These are phyloP conservation scores for Pleurotus tuoliensis DNA, from an alignment of 768 basidiomycete species.

Conservation along the genomic window DNA sequence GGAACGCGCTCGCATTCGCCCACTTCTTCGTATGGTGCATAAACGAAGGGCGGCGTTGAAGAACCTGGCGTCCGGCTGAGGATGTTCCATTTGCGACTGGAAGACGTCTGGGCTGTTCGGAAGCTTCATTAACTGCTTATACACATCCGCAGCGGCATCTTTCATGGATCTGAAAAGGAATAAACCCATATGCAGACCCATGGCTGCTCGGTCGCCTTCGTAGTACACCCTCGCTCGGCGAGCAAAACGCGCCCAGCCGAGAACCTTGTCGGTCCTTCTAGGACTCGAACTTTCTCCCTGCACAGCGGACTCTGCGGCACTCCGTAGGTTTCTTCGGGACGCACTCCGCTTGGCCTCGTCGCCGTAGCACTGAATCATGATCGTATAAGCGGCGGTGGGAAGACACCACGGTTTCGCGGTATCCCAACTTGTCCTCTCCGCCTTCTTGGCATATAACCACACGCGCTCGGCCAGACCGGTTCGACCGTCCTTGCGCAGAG, in stretches of 20 bases:
- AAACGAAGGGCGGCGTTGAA: slow-evolving; percentile 60
- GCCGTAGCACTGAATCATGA: slow-evolving; percentile 63
- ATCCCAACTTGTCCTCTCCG: slow-evolving; percentile 53
- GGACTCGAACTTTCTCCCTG: slow-evolving; percentile 4
- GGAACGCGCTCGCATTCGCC: slow-evolving; percentile 15
- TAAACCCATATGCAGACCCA: slow-evolving; percentile 10
- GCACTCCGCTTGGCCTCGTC: slow-evolving; percentile 30
- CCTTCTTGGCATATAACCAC: slow-evolving; percentile 58
- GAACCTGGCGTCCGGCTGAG: slow-evolving; percentile 58
- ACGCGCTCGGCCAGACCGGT: slow-evolving; percentile 58
- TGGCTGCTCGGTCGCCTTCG: not conserved
- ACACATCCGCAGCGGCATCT: slow-evolving; percentile 12
- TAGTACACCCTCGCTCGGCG: not conserved
- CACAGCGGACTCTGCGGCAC: slow-evolving; percentile 19
- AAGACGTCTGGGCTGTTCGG: slow-evolving; percentile 7
- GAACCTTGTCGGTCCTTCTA: slow-evolving; percentile 9
- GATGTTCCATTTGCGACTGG: slow-evolving; percentile 26
- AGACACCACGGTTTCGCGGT: slow-evolving; percentile 54
- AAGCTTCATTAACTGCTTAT: slow-evolving; percentile 14
- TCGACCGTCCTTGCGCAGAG: slow-evolving; percentile 51
- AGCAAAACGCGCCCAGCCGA: slow-evolving; percentile 12
- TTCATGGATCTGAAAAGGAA: slow-evolving; percentile 10
- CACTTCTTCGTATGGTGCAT: slow-evolving; percentile 19
- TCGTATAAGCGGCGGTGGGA: slow-evolving; percentile 64
- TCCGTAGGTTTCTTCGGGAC: slow-evolving; percentile 10